Percentiles rank a stretch among this genome's conserved stretches.
Evolutionary conservation across 2,329 filamentous ascomycete species (phyloP).

Genomic region (Sporothrix schenckii): DNA sequence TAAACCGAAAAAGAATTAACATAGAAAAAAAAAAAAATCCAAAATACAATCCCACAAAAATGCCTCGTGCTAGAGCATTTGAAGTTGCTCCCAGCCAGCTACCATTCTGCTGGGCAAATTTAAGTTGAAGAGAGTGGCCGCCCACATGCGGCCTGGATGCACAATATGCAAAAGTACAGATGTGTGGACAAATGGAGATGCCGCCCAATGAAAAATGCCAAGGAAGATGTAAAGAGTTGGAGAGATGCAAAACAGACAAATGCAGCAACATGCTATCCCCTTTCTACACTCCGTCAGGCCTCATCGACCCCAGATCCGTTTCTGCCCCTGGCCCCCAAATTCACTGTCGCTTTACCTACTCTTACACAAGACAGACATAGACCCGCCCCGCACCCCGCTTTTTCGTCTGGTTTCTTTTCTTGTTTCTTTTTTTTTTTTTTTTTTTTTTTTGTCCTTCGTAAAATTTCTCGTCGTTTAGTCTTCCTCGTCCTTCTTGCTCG

Average conservation of each 20-base stretch:
- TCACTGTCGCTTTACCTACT: neutral
- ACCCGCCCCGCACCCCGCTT: neutral
- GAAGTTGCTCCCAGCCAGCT: slow-evolving; percentile 7
- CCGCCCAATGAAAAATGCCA: slow-evolving; percentile 3
- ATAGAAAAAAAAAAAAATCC: neutral
- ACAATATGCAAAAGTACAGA: slow-evolving; percentile 18
- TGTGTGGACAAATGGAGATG: neutral
- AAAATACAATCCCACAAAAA: neutral
- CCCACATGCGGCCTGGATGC: slow-evolving; percentile 6
- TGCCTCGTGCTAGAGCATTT: neutral
- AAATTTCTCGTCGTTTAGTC: slow-evolving; percentile 39
- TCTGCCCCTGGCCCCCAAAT: neutral
- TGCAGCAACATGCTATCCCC: neutral
- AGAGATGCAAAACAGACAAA: neutral
- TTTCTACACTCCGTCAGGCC: neutral
- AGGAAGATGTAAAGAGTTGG: neutral
- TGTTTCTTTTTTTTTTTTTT: neutral
- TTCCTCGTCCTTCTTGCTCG: slow-evolving; percentile 54
- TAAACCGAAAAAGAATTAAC: neutral
- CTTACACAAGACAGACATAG: slow-evolving; percentile 14
- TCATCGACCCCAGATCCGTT: neutral
- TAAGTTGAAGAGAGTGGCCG: neutral
- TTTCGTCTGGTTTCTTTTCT: slow-evolving; percentile 4
- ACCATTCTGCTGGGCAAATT: neutral
- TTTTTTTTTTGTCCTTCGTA: neutral